Evolutionary conservation across 495 filamentous ascomycete species (phyloP).

Genomic region (Usnea hakonensis): DNA sequence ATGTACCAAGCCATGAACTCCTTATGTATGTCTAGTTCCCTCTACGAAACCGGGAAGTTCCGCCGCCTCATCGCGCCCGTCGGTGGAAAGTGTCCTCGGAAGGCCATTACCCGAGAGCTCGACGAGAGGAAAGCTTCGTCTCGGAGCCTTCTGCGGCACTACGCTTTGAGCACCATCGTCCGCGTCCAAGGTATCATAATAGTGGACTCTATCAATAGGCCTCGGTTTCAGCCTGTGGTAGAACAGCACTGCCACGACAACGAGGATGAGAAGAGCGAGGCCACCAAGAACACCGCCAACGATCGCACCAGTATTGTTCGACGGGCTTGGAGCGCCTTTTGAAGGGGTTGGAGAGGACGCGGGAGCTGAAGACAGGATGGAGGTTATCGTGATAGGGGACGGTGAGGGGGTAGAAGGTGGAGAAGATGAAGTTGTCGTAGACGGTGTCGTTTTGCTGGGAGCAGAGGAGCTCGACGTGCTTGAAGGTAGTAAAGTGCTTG

Average conservation of each 20-base stretch:
- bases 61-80: background rate
- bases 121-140: background rate
- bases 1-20: background rate
- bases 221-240: background rate
- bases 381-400: background rate
- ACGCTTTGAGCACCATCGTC: background rate
- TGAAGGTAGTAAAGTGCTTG: background rate
- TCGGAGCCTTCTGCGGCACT: background rate
- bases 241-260: background rate
- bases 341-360: background rate
- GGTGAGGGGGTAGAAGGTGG: background rate
- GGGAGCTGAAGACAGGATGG: background rate
- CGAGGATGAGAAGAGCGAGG: background rate
- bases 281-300: conserved; percentile 17
- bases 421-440: background rate
- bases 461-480: background rate
- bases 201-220: background rate
- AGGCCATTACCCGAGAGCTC: too few species aligned
- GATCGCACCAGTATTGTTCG: conserved; percentile 14
- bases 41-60: background rate
- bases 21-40: background rate
- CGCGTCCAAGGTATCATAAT: background rate
- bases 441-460: background rate
- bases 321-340: background rate
- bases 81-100: background rate